Base-by-base conservation (phyloP, 2,329 filamentous ascomycete genomes). In the Pseudovirgaria hyperparasitica region DNA sequence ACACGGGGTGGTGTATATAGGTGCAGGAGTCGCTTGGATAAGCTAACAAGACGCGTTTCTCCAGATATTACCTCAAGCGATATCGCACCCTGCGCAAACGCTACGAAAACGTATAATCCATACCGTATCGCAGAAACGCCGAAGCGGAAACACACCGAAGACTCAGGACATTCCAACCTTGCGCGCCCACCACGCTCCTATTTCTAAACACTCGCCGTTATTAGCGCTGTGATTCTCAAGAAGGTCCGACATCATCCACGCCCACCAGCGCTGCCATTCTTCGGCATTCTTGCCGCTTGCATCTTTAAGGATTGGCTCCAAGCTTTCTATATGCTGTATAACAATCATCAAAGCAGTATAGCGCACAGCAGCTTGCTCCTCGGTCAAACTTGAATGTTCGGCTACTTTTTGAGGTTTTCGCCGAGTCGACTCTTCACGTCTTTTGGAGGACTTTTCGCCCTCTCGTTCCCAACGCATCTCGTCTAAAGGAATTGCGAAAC, bases 221-320 rank as follows among this genome's bases (percentile, higher is more conserved):
- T 71, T 74, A 11, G 81, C 76, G 12, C 82, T 81, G 29, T 74
- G 76, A 34, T 87, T 77, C 49, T 78, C 74, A 46, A 92, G 67
- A 44, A 94, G 55, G 52, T 90, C 79, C 24, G 72, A 70, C 67
- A 84, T 87, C 78, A 93, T 82, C 53, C 77, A 82, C 21, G 76
- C 74, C 57, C 81, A 73, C 86, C 86, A 94, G 22, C 73, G 65
- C 50, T 92, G 81, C 85, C 85, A 94, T 57, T 94, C 86, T 40
- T 92, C 84, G 46, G 81, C 73, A 43, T 78, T 82, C 62, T 92
- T 92, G 9, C 78, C 80, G 45, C 80, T 92, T 23, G 74, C 72
- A 43, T 92, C 80, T 41, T 80, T 72, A 40, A 94, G 59, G 32
- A 90, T 58, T 5, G 82, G 82, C 54, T 94, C 86, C 42, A 94